phyloP scores from a whole-genome alignment of 305 asterid genomes.

The Nicotiana rustica region DNA sequence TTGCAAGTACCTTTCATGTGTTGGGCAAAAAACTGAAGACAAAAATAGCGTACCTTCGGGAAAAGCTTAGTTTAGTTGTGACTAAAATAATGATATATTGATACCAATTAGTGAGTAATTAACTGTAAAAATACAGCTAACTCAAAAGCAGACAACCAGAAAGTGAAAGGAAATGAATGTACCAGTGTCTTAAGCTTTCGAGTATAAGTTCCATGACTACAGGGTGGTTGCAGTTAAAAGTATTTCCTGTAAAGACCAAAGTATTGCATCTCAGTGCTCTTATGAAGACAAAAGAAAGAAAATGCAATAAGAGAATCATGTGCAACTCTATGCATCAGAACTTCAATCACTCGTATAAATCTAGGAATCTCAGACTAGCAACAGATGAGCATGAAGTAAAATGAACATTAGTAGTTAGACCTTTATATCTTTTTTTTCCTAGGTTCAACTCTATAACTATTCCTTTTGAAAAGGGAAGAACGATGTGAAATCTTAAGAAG shows the following conservation, averaged over 20 bases:
- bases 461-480: not conserved
- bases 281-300: not conserved
- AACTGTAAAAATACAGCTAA: not conserved
- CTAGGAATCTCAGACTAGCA: not conserved
- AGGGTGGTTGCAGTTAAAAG: constrained; percentile 97
- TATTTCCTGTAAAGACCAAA: constrained; percentile 68
- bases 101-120: constrained; percentile 2
- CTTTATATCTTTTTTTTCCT: not conserved
- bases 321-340: not conserved
- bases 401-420: constrained; percentile 10
- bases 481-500: not conserved
- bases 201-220: constrained; percentile 94
- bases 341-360: not conserved
- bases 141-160: constrained; percentile 18
- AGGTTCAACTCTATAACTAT: not conserved
- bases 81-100: not conserved
- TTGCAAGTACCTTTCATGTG: not conserved
- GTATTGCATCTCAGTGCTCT: constrained; percentile 18
- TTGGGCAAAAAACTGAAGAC: constrained; percentile 8
- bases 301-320: not conserved
- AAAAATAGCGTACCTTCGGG: not conserved
- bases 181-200: constrained; percentile 98
- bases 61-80: not conserved
- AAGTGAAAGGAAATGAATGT: constrained; percentile 44
- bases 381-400: not conserved